Evolutionary conservation across 2,329 filamentous ascomycete genomes (phyloP).

Genomic region (Calonectria pteridis): DNA sequence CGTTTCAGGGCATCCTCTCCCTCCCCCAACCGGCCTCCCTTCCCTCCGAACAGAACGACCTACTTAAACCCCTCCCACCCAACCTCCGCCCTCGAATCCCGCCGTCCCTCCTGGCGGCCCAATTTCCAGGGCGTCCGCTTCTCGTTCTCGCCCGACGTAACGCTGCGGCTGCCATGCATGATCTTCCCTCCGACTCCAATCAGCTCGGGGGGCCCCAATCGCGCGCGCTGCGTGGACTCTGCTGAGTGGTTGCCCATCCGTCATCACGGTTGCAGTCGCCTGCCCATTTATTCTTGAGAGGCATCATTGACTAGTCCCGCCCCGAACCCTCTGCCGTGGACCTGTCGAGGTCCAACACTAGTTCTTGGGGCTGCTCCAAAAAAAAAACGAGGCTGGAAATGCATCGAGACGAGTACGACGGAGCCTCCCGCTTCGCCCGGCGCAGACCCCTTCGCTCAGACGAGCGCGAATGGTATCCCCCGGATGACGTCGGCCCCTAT

Average conservation of each 20-base stretch:
- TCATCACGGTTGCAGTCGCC: constrained; percentile 37
- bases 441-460: constrained; percentile 43
- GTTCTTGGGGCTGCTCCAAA: constrained; percentile 39
- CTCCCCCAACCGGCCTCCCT: not conserved
- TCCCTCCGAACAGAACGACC: not conserved
- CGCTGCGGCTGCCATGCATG: constrained; percentile 48
- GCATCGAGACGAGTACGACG: constrained; percentile 47
- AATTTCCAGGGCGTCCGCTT: constrained; percentile 43
- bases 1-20: not conserved
- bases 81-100: constrained; percentile 18
- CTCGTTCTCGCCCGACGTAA: constrained; percentile 43
- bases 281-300: constrained; percentile 27
- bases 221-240: constrained; percentile 45
- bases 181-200: constrained; percentile 46
- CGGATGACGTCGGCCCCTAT: constrained; percentile 43
- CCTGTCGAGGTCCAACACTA: constrained; percentile 44
- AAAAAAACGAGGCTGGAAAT: constrained; percentile 49
- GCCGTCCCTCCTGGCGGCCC: constrained; percentile 40
- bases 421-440: constrained; percentile 43
- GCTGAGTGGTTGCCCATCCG: constrained; percentile 42
- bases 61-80: constrained; percentile 21
- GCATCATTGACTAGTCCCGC: constrained; percentile 36
- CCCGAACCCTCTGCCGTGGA: constrained; percentile 34
- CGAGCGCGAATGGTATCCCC: constrained; percentile 44
- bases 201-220: constrained; percentile 43